phyloP scores from a whole-genome alignment of 495 filamentous ascomycete species.

The Podospora pseudopauciseta region DNA sequence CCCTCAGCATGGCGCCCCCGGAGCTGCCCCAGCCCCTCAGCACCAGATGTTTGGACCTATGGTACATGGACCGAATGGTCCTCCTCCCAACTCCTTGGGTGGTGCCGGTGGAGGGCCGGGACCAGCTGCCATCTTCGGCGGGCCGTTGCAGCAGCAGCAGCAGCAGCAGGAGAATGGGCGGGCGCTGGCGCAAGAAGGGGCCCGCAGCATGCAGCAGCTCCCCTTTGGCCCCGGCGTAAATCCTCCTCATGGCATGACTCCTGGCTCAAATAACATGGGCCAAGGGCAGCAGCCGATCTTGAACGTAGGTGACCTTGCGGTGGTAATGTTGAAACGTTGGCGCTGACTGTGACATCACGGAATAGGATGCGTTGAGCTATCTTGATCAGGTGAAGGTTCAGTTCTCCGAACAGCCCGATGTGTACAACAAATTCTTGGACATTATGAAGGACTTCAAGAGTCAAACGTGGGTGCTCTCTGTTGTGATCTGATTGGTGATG shows the following conservation, averaged over 20 bases:
- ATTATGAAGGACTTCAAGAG: constrained; percentile 99
- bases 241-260: constrained; percentile 29
- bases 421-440: constrained; percentile 96
- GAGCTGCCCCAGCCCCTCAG: constrained; percentile 51
- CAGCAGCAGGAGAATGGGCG: constrained; percentile 48
- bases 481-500: not conserved
- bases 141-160: constrained; percentile 49
- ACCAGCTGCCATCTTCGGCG: constrained; percentile 43
- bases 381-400: constrained; percentile 98
- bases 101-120: constrained; percentile 28
- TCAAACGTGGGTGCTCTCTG: constrained; percentile 63
- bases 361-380: constrained; percentile 93
- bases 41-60: constrained; percentile 60
- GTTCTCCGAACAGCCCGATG: constrained; percentile 93
- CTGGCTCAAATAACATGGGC: constrained; percentile 47
- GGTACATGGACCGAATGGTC: constrained; percentile 44
- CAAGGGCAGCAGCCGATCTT: constrained; percentile 95
- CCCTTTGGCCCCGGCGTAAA: constrained; percentile 38
- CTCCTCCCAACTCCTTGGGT: constrained; percentile 24
- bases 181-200: constrained; percentile 37
- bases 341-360: not conserved
- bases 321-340: not conserved
- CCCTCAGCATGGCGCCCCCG: constrained; percentile 61
- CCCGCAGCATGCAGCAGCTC: constrained; percentile 43
- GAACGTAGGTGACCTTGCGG: constrained; percentile 59